Base-by-base conservation (phyloP, 2,329 filamentous ascomycete species). In the Fusarium gaditjirri region DNA sequence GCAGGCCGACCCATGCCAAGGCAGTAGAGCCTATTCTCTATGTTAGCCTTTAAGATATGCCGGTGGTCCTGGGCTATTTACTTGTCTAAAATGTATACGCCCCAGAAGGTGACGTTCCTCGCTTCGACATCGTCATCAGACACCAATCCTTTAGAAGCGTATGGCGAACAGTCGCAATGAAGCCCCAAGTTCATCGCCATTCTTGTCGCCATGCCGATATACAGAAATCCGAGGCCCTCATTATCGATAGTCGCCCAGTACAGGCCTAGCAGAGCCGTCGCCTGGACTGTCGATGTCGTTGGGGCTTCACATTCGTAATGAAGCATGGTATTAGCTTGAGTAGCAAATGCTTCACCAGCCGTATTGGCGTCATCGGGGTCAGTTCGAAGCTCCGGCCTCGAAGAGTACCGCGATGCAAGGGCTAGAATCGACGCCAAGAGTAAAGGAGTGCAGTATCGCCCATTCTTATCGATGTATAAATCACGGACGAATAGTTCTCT, bases 101-200 rank as follows among this genome's bases (percentile, higher is more conserved):
- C 61, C 61, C 57, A 64, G 39, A 64, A 64, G 4, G 61, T 64
- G 4, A 64, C 44, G 12, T 61, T 64, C 8, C 61, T 35, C 2
- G 61, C 61, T 8, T 64, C 61, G 3, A 64, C 33, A 13, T 64
- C 61, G 4, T 62, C 61, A 17, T 53, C 39, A 1, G 61, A 62
- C 1, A 64, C 33, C 4, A 62, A 5, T 0, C 57, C 57, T 8
- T 53, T 61, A 1, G 56, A 21, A 27, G 56, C 46, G 1, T 64
- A 62, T 1, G 56, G 38, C 5, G 44, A 52, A 2, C 61, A 64
- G 5, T 64, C 57, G 2, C 44, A 61, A 35, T 64, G 57, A 11
- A 62, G 56, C 11, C 61, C 61, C 8, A 64, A 11, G 6, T 64
- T 64, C 61, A 64, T 64, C 2, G 61, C 61, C 61, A 64, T 64